phyloP scores from a whole-genome alignment of 495 filamentous ascomycete genomes.

The Penicillium bovifimosum region DNA sequence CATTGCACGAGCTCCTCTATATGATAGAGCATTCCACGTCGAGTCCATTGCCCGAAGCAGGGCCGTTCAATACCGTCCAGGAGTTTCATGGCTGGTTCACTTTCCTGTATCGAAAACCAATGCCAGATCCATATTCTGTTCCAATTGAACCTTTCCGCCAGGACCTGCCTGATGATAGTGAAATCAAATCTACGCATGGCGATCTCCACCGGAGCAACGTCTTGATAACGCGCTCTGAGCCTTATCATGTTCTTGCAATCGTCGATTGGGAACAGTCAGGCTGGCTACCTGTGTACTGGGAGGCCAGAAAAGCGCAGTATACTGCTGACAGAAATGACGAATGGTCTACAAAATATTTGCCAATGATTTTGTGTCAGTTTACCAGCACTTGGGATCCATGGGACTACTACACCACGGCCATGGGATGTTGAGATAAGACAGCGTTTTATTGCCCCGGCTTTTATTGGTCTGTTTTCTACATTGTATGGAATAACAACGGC shows the following conservation, averaged over 20 bases:
- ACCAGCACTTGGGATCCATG: constrained; percentile 25
- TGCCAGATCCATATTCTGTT: constrained; percentile 25
- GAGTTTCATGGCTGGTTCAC: constrained; percentile 30
- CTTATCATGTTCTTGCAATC: constrained; percentile 32
- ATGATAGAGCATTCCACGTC: constrained; percentile 23
- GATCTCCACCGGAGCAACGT: constrained; percentile 39
- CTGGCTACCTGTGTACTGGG: constrained; percentile 46
- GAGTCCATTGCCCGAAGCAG: constrained; percentile 25
- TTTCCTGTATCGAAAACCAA: constrained; percentile 22
- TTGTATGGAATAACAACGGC: no score
- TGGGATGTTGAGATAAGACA: constrained; percentile 18
- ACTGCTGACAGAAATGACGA: constrained; percentile 16
- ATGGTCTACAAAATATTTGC: constrained; percentile 26
- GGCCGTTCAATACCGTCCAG: constrained; percentile 23
- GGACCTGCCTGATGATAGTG: background rate
- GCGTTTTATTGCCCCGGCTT: background rate
- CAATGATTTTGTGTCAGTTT: constrained; percentile 22
- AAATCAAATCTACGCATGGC: constrained; percentile 36
- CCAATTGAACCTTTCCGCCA: constrained; percentile 26
- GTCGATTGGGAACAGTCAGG: constrained; percentile 47
- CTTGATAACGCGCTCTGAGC: constrained; percentile 2
- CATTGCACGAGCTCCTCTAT: constrained; percentile 17
- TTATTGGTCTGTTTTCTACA: no score
- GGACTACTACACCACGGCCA: constrained; percentile 26
- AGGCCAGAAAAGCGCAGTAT: constrained; percentile 40